Base-by-base conservation (phyloP, 106 monocot species). In the Dioscorea dumetorum region DNA sequence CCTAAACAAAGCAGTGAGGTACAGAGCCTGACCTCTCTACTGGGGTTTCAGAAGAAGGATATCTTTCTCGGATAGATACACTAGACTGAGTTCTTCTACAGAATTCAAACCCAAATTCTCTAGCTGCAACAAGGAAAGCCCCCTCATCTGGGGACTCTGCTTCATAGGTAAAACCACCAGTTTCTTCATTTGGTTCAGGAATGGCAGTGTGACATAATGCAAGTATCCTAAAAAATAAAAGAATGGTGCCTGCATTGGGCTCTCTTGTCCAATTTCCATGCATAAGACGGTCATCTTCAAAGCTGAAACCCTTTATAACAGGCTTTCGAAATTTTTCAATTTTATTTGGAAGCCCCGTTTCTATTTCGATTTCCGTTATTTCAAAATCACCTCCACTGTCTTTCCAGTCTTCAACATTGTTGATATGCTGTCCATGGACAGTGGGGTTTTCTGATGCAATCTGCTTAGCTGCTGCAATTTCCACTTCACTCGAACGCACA, bases 41-140 rank as follows among this genome's bases (percentile, higher is more conserved):
- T 22, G 69, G 61, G 1, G 72, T 35, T 18, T 61, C 76, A 22
- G 67, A 72, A 65, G 83, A 74, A 48, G 79, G 79, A 52, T 82
- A 69, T 62, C 57, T 93, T 75, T 95, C 95, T 59, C 80, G 56
- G 33, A 95, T 50, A 54, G 80, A 80, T 13, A 95, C 84, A 64
- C 95, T 88, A 6, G 88, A 84, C 68, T 97, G 95, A 13, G 95
- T 97, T 69, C 95, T 81, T 72, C 72, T 91, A 62, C 72, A 89
- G 60, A 97, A 91, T 53, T 97, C 95, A 80, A 97, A 97, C 20
- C 95, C 95, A 76, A 97, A 91, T 80, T 97, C 95, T 72, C 84
- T 88, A 28, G 91, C 95, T 12, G 95, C 95, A 72, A 97, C 91
- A 71, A 97, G 91, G 75, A 97, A 91, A 59, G 95, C 82, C 20